A percentile compares a stretch with the other conserved stretches of the same genome.
Conservation (phyloP, 2,329 filamentous ascomycete species). For the Saccharata proteae region DNA sequence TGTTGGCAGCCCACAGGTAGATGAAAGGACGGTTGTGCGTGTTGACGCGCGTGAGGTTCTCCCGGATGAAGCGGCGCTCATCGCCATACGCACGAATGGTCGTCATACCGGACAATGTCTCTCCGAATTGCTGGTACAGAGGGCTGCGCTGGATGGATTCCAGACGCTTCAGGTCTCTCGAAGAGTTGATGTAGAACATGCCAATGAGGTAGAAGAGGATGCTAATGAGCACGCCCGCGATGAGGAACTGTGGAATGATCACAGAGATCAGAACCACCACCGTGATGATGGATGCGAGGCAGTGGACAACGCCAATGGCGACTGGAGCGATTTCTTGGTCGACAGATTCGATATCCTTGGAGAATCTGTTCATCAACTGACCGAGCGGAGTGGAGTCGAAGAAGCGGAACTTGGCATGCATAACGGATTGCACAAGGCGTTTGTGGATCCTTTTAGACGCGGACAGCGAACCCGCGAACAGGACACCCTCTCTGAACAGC, state of each 20-base stretch:
- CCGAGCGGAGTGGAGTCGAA: constrained; percentile 94
- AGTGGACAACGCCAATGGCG: constrained; percentile 64
- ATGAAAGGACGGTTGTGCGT: constrained; percentile 87
- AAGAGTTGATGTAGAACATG: constrained; percentile 78
- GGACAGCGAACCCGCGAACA: constrained; percentile 84
- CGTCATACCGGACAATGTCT: constrained; percentile 87
- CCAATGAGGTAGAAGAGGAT: constrained; percentile 72
- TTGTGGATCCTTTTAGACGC: constrained; percentile 80
- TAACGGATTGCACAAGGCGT: constrained; percentile 63
- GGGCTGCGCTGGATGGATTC: constrained; percentile 92
- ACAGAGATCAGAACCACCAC: constrained; percentile 77
- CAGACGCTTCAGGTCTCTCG: constrained; percentile 87
- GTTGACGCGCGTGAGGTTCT: constrained; percentile 82
- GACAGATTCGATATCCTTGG: constrained; percentile 88
- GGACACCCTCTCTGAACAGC: constrained; percentile 68
- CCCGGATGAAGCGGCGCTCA: constrained; percentile 81
- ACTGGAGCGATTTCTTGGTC: constrained; percentile 93
- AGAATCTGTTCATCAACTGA: constrained; percentile 96
- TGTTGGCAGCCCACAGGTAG: constrained; percentile 90
- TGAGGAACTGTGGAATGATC: constrained; percentile 83
- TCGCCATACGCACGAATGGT: constrained; percentile 96
- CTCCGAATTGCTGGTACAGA: constrained; percentile 94
- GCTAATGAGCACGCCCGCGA: constrained; percentile 77
- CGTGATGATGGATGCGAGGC: constrained; percentile 59
- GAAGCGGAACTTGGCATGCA: constrained; percentile 89